Evolutionary conservation across 1,139 yeast genomes (phyloP).

Genomic region (Magnusiomyces fungicola): DNA sequence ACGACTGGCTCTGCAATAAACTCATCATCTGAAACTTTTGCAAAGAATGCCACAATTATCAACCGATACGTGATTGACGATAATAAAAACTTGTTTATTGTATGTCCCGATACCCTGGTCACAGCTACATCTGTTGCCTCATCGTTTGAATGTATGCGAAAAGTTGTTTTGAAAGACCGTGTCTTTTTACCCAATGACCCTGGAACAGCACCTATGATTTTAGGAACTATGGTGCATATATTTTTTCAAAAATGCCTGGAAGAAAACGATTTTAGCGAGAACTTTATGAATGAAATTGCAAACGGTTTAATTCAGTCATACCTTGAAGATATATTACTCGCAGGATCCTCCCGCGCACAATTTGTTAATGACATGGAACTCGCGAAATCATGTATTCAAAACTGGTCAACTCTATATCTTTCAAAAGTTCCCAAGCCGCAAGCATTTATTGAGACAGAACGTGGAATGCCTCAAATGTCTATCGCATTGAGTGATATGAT

Average conservation of each 20-base stretch:
- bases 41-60: neutral
- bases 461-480: conserved; percentile 18
- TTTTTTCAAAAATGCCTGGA: conserved; percentile 64
- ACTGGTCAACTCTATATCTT: conserved; percentile 31
- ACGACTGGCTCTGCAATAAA: no score
- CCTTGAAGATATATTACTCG: conserved; percentile 48
- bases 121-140: conserved; percentile 80
- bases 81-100: conserved; percentile 50
- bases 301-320: conserved; percentile 37
- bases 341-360: neutral
- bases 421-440: conserved; percentile 22
- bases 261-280: conserved; percentile 38
- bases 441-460: conserved; percentile 24
- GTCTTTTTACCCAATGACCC: conserved; percentile 51
- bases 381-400: neutral
- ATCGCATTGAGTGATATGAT: conserved; percentile 53
- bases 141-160: conserved; percentile 64
- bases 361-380: neutral
- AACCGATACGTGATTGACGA: conserved; percentile 42
- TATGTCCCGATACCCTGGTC: conserved; percentile 77
- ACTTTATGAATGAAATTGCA: conserved; percentile 41
- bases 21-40: no score
- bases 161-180: conserved; percentile 53
- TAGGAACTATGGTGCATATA: conserved; percentile 75
- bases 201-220: conserved; percentile 51